Percentiles rank a stretch among this genome's conserved stretches.
phyloP scores from a whole-genome alignment of 306 rosid genomes.

The Pachyrhizus erosus region DNA sequence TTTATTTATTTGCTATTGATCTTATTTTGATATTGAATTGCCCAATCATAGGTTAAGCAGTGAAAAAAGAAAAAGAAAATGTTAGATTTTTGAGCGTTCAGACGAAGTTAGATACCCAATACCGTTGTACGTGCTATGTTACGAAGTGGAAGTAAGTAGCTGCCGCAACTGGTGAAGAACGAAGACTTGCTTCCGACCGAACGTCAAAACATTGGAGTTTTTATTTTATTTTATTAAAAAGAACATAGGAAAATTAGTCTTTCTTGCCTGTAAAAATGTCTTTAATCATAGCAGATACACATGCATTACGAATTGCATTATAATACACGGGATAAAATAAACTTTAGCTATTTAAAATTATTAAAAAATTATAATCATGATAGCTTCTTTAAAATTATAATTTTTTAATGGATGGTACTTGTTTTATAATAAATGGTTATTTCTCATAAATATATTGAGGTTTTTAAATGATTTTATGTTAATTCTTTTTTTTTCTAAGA shows the following conservation, averaged over 20 bases:
- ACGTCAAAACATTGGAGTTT: not conserved
- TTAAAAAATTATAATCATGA: not conserved
- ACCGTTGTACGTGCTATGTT: constrained; percentile 16
- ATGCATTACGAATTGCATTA: not conserved
- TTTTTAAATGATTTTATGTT: too few species aligned
- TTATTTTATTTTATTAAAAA: not conserved
- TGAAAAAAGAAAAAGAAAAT: not conserved
- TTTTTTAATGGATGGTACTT: too few species aligned
- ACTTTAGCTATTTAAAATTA: not conserved
- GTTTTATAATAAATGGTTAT: too few species aligned
- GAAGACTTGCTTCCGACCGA: not conserved
- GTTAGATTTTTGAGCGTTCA: not conserved
- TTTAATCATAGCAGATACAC: not conserved
- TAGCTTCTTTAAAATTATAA: too few species aligned
- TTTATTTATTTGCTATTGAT: not conserved
- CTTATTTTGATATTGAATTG: not conserved
- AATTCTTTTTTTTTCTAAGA: too few species aligned
- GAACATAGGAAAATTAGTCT: not conserved
- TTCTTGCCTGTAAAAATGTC: not conserved
- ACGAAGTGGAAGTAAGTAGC: not conserved
- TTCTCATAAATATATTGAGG: too few species aligned
- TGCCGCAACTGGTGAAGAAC: not conserved
- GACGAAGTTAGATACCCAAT: not conserved
- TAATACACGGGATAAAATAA: not conserved
- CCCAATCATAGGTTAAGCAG: not conserved